Evolutionary conservation across 2,329 filamentous ascomycete species (phyloP).

Genomic region (Fusarium solani-melongenae): DNA sequence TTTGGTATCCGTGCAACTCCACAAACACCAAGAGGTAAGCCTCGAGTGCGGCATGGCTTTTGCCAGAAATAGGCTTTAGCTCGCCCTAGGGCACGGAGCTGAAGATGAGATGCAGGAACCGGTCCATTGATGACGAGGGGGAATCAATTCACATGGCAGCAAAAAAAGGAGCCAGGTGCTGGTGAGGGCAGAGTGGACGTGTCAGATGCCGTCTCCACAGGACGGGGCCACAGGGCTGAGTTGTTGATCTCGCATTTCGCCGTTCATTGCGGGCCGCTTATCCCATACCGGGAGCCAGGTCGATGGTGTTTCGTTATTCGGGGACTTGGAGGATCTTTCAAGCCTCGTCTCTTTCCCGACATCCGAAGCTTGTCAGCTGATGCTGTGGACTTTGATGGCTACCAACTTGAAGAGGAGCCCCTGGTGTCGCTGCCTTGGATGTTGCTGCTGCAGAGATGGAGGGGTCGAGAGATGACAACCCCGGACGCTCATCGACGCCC

Average conservation of each 20-base stretch:
- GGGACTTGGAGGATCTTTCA: neutral
- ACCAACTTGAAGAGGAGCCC: neutral
- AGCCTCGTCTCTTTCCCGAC: neutral
- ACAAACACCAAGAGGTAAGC: neutral
- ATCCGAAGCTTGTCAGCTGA: neutral
- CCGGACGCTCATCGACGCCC: neutral
- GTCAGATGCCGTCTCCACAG: neutral
- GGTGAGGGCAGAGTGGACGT: neutral
- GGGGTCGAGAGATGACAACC: neutral
- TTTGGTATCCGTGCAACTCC: neutral
- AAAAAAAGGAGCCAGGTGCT: neutral
- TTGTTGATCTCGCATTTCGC: neutral
- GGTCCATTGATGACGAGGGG: neutral
- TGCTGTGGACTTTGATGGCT: neutral
- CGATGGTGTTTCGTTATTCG: neutral
- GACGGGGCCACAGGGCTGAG: neutral
- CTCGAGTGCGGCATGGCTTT: neutral
- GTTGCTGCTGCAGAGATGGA: neutral
- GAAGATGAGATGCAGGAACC: constrained; percentile 5
- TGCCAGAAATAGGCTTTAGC: neutral
- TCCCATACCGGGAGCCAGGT: neutral
- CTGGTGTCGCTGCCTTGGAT: neutral
- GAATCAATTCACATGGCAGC: neutral
- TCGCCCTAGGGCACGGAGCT: constrained; percentile 1
- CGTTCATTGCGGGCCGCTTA: neutral